These are phyloP conservation scores for Phytopythium aichiense DNA, from an alignment of 352 stramenopile species.

Conservation along the genomic window DNA sequence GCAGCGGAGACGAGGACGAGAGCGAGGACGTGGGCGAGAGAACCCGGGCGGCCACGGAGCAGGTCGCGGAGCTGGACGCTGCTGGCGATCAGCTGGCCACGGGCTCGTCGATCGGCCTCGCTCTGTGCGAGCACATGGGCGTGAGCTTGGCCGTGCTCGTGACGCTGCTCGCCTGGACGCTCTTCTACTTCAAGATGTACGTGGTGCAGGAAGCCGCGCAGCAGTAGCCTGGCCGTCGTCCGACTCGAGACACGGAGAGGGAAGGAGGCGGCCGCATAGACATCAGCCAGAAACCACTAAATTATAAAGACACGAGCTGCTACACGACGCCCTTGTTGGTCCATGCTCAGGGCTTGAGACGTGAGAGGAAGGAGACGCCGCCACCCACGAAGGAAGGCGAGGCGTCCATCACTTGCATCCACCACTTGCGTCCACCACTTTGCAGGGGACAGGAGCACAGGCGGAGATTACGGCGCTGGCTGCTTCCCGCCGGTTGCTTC, in stretches of 20 bases:
- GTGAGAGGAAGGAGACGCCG: not conserved
- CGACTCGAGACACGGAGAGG: no score
- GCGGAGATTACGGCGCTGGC: not conserved
- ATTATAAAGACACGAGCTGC: not conserved
- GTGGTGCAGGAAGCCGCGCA: conserved; percentile 9
- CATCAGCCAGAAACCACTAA: not conserved
- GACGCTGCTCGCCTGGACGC: conserved; percentile 29
- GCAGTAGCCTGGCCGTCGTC: not conserved
- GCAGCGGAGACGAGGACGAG: conserved; percentile 2
- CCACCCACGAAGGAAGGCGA: not conserved
- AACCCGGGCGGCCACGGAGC: not conserved
- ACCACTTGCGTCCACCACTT: not conserved
- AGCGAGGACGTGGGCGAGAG: not conserved
- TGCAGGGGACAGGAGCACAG: not conserved
- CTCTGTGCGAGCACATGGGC: conserved; percentile 1
- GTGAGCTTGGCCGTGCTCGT: conserved; percentile 17
- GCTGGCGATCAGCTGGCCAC: not conserved
- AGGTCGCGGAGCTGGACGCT: not conserved
- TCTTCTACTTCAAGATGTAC: conserved; percentile 24
- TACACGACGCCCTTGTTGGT: not conserved
- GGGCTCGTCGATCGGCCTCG: not conserved
- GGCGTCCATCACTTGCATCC: not conserved
- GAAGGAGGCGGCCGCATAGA: not conserved
- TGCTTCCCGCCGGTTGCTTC: not conserved
- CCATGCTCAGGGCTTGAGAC: not conserved